phyloP scores from a whole-genome alignment of 1,284 basidiomycete genomes.

The Fomitopsis schrenkii region DNA sequence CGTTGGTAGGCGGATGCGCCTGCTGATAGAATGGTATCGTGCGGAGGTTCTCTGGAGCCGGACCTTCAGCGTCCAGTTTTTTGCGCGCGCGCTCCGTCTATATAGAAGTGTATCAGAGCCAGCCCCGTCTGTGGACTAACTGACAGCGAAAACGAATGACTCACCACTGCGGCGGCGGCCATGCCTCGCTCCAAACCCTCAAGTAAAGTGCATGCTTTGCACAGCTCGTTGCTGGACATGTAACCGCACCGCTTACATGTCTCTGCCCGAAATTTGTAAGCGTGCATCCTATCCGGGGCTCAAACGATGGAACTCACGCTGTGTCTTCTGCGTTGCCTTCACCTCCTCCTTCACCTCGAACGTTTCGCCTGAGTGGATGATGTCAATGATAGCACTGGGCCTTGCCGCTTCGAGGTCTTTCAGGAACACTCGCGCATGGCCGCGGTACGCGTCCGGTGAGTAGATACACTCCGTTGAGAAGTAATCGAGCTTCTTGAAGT shows the following conservation, averaged over 20 bases:
- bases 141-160: slow-evolving; percentile 25
- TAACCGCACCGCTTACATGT: slow-evolving; percentile 88
- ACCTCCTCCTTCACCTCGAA: slow-evolving; percentile 80
- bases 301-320: slow-evolving; percentile 51
- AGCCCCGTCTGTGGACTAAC: neutral
- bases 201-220: slow-evolving; percentile 89
- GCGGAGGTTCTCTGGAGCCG: slow-evolving; percentile 53
- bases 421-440: slow-evolving; percentile 90
- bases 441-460: slow-evolving; percentile 96
- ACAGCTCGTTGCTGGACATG: slow-evolving; percentile 89
- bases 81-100: slow-evolving; percentile 65
- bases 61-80: slow-evolving; percentile 56
- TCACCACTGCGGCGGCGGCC: slow-evolving; percentile 60
- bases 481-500: slow-evolving; percentile 98
- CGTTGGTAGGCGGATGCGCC: neutral
- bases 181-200: slow-evolving; percentile 89
- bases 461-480: slow-evolving; percentile 99
- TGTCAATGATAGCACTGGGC: slow-evolving; percentile 94
- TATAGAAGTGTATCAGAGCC: neutral
- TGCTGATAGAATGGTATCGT: slow-evolving; percentile 62
- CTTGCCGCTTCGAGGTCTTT: slow-evolving; percentile 95
- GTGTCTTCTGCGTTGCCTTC: slow-evolving; percentile 70
- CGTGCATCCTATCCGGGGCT: neutral
- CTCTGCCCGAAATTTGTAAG: slow-evolving; percentile 41
- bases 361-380: slow-evolving; percentile 93